Percentiles rank a stretch among this genome's conserved stretches.
phyloP scores from a whole-genome alignment of 2,329 filamentous ascomycete species.

The Sporothrix pseudoabietina region DNA sequence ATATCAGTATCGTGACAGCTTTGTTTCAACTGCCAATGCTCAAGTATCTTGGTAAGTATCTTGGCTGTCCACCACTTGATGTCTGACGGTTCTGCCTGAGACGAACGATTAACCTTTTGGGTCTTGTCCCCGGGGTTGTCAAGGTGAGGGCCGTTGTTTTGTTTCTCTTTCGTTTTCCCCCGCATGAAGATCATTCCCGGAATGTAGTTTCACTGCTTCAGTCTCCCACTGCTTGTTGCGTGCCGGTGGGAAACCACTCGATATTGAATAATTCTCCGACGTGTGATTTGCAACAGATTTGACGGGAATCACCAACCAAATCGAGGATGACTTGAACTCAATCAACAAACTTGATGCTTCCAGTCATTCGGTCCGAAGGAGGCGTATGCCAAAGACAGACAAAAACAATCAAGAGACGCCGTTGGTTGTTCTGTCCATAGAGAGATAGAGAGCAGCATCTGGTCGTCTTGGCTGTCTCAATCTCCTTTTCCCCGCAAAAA shows the following conservation, averaged over 20 bases:
- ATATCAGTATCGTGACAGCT: neutral
- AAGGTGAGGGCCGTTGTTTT: neutral
- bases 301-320: neutral
- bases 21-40: slow-evolving; percentile 18
- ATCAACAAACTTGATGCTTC: neutral
- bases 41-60: neutral
- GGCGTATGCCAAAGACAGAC: neutral
- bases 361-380: slow-evolving; percentile 7
- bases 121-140: neutral
- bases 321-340: no score
- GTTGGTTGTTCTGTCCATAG: no score
- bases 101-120: neutral
- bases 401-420: neutral
- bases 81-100: slow-evolving; percentile 1
- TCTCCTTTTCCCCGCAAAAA: neutral
- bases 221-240: neutral
- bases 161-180: neutral
- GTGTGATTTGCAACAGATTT: slow-evolving; percentile 21
- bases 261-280: slow-evolving; percentile 18
- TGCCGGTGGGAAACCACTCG: neutral
- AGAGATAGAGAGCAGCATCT: neutral
- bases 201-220: neutral
- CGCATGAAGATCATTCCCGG: slow-evolving; percentile 17
- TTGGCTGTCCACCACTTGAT: neutral
- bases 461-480: neutral